Percentiles rank a stretch among this genome's conserved stretches.
Evolutionary conservation across 1,139 yeast species (phyloP).

Genomic region (Saccharomycopsis hybrid): DNA sequence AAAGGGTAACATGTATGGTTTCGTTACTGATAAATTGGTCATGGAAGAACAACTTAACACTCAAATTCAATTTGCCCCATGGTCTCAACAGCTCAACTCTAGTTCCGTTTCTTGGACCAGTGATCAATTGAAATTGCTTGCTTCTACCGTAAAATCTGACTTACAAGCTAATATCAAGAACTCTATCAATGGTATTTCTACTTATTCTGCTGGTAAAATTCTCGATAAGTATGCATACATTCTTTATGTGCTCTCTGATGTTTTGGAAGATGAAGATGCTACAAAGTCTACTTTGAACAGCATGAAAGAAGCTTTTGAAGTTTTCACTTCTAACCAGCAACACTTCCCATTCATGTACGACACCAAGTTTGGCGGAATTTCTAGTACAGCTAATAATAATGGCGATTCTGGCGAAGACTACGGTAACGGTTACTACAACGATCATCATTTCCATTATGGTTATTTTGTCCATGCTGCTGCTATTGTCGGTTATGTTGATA

Average conservation of each 20-base stretch:
- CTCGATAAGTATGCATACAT: conserved; percentile 71
- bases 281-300: conserved; percentile 42
- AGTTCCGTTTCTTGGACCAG: conserved; percentile 39
- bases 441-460: conserved; percentile 80
- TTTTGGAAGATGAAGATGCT: conserved; percentile 47
- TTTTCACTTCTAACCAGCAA: conserved; percentile 39
- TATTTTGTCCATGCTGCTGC: conserved; percentile 77
- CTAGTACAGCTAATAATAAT: conserved; percentile 54
- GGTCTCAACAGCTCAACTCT: conserved; percentile 34
- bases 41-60: conserved; percentile 47
- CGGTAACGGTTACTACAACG: conserved; percentile 68
- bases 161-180: conserved; percentile 48
- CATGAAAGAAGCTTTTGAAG: conserved; percentile 47
- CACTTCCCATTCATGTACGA: conserved; percentile 62
- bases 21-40: conserved; percentile 41
- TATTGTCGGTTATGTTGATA: conserved; percentile 59
- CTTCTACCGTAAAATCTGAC: conserved; percentile 51
- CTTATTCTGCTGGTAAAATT: conserved; percentile 65
- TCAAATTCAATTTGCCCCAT: conserved; percentile 55
- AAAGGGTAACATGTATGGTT: conserved; percentile 63
- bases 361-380: conserved; percentile 58
- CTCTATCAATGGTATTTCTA: conserved; percentile 44
- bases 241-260: conserved; percentile 54
- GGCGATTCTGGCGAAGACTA: conserved; percentile 50
- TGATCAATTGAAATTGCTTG: conserved; percentile 46